phyloP scores from a whole-genome alignment of 495 filamentous ascomycete species.

The Hypoxylon lenormandii region DNA sequence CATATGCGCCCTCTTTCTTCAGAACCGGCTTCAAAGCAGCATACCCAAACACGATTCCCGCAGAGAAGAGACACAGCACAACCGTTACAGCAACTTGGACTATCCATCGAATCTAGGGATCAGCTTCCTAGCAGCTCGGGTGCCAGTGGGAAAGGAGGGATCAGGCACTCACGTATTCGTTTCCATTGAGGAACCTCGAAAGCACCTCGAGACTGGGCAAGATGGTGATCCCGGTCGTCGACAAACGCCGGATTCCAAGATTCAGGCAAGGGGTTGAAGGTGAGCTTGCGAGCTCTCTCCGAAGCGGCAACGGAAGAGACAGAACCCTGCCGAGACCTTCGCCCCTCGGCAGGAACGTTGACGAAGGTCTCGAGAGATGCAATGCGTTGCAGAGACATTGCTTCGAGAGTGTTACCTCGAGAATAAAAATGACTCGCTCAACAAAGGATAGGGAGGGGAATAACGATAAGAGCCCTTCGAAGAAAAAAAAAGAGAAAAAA shows the following conservation, averaged over 20 bases:
- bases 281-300: slow-evolving; percentile 60
- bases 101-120: slow-evolving; percentile 39
- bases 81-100: slow-evolving; percentile 75
- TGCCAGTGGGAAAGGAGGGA: background rate
- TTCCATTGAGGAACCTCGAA: slow-evolving; percentile 76
- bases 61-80: slow-evolving; percentile 82
- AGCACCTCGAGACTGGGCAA: slow-evolving; percentile 68
- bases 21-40: slow-evolving; percentile 86
- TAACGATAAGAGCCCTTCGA: background rate
- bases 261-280: slow-evolving; percentile 66
- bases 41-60: slow-evolving; percentile 85
- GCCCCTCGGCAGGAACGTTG: slow-evolving; percentile 53
- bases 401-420: background rate
- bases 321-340: slow-evolving; percentile 57
- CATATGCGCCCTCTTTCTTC: slow-evolving; percentile 79
- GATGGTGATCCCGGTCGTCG: slow-evolving; percentile 38
- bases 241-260: slow-evolving; percentile 59
- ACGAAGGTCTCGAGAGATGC: slow-evolving; percentile 65
- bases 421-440: slow-evolving; percentile 23
- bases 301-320: slow-evolving; percentile 38
- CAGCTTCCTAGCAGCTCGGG: slow-evolving; percentile 16
- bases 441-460: background rate
- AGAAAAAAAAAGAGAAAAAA: slow-evolving; percentile 9
- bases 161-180: slow-evolving; percentile 67
- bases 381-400: slow-evolving; percentile 66